These are phyloP conservation scores for Capsicum pubescens DNA, from an alignment of 257 asterid species.

Conservation along the genomic window DNA sequence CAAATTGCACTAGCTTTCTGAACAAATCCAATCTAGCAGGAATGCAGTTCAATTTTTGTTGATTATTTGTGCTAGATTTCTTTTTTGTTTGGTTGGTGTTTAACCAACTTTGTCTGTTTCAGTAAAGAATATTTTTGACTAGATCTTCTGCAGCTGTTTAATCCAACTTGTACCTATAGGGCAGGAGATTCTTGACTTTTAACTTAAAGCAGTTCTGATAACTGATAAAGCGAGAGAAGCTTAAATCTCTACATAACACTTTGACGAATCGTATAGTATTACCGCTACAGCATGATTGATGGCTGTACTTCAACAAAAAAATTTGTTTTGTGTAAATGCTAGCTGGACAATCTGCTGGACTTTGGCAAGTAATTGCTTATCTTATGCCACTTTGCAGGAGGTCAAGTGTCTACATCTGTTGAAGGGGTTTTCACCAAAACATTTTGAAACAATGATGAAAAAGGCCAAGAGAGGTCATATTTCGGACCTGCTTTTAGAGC, in stretches of 20 bases:
- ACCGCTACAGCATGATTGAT: background rate
- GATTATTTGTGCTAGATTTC: constrained; percentile 4
- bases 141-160: constrained; percentile 27
- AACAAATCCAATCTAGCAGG: background rate
- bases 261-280: background rate
- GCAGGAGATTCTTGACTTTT: background rate
- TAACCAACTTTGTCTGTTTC: background rate
- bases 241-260: background rate
- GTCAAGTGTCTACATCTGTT: constrained; percentile 79
- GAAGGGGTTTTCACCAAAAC: constrained; percentile 72
- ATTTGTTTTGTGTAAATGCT: background rate
- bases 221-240: background rate
- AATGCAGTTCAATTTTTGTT: background rate
- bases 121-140: background rate
- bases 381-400: constrained; percentile 47
- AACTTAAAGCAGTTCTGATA: background rate
- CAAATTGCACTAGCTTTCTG: background rate
- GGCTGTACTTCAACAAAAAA: background rate
- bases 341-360: background rate
- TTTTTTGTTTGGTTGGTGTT: constrained; percentile 8
- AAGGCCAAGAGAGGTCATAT: constrained; percentile 67
- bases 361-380: background rate
- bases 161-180: background rate
- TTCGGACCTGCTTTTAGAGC: constrained; percentile 83
- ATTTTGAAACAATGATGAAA: constrained; percentile 57